phyloP scores from a whole-genome alignment of 1,139 yeast genomes.

The Lodderomyces margitis region DNA sequence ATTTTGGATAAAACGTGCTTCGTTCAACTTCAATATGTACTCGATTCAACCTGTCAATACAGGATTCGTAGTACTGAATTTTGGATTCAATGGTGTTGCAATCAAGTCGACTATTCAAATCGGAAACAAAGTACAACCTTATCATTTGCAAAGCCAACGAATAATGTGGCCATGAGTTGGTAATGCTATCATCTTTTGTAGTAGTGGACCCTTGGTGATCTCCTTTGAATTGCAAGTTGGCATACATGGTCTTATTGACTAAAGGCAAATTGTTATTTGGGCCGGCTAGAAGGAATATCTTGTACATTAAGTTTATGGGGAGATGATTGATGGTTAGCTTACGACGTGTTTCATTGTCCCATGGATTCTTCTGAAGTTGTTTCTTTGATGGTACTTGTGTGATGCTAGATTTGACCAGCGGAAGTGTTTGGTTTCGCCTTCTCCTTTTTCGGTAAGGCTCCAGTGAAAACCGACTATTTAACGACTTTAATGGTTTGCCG shows the following conservation, averaged over 20 bases:
- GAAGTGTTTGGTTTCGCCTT: not conserved
- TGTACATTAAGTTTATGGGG: constrained; percentile 32
- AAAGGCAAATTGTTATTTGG: constrained; percentile 26
- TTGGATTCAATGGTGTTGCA: constrained; percentile 10
- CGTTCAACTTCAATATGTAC: constrained; percentile 1
- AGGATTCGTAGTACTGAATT: constrained; percentile 10
- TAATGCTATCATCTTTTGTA: not conserved
- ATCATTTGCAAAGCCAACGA: constrained; percentile 19
- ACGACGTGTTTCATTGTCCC: not conserved
- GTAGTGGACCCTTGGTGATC: not conserved
- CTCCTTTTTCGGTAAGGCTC: constrained; percentile 8
- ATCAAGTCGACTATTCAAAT: constrained; percentile 21
- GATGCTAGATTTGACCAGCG: too few relatives aligned
- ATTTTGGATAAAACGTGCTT: constrained; percentile 5
- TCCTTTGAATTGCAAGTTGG: constrained; percentile 20
- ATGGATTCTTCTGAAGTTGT: too few relatives aligned
- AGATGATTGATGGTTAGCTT: constrained; percentile 2
- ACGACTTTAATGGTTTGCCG: constrained; percentile 20
- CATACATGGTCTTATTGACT: constrained; percentile 24
- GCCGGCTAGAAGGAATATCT: constrained; percentile 32
- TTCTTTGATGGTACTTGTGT: too few relatives aligned
- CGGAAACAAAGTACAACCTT: constrained; percentile 17
- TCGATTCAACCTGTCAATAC: not conserved
- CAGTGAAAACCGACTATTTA: constrained; percentile 4
- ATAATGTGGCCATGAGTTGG: constrained; percentile 16